Conservation (phyloP, 768 basidiomycete species). For the Boletus patriciae region DNA sequence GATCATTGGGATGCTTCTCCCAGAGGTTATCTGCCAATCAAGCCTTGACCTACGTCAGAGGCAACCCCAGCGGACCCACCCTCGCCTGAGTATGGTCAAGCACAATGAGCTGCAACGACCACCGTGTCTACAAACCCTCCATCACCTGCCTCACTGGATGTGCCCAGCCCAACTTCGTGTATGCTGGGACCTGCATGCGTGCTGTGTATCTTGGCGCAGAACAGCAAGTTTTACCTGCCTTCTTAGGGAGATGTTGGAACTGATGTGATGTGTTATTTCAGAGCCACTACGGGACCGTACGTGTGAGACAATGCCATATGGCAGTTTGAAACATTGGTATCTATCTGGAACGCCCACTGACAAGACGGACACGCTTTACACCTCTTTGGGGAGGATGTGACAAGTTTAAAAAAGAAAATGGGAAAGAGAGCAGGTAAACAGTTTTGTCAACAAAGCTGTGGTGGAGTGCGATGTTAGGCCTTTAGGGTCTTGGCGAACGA, state of each 20-base stretch:
- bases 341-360: conserved; percentile 16
- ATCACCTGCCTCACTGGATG: neutral
- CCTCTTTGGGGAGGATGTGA: no score
- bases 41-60: neutral
- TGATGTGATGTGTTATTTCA: neutral
- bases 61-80: neutral
- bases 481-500: no score
- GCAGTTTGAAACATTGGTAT: conserved; percentile 16
- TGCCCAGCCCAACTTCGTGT: conserved; percentile 10
- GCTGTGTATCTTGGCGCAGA: conserved; percentile 14
- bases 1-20: conserved; percentile 18
- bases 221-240: conserved; percentile 1
- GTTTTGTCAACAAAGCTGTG: no score
- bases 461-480: no score
- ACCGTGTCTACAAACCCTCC: no score
- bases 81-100: neutral
- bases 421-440: no score
- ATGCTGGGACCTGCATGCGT: conserved; percentile 24
- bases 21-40: conserved; percentile 4
- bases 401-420: no score
- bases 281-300: conserved; percentile 6
- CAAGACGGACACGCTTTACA: no score
- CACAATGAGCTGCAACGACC: neutral
- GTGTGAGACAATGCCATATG: conserved; percentile 8
- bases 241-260: neutral